A percentile compares a stretch with the other conserved stretches of the same genome.
Conservation (phyloP, 2,329 filamentous ascomycete genomes). For the Fusarium odoratissimum region DNA sequence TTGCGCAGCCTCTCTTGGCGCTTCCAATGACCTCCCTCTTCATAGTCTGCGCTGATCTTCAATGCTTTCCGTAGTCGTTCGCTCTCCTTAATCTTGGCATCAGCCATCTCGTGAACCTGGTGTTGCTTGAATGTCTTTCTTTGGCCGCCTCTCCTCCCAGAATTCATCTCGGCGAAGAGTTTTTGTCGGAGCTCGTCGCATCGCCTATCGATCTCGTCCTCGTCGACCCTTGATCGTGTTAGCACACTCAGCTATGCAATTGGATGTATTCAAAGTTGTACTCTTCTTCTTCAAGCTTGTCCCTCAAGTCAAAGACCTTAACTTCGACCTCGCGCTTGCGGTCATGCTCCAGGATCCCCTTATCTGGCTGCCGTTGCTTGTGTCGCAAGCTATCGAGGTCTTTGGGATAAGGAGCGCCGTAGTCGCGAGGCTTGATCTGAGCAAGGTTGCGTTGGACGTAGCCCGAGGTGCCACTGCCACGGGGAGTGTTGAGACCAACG, state of each 20-base stretch:
- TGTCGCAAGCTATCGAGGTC: slow-evolving; percentile 78
- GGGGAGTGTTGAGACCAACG: slow-evolving; percentile 93
- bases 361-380: slow-evolving; percentile 85
- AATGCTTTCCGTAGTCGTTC: slow-evolving; percentile 87
- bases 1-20: slow-evolving; percentile 74
- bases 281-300: slow-evolving; percentile 92
- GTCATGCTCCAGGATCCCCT: slow-evolving; percentile 94
- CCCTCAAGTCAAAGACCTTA: slow-evolving; percentile 89
- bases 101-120: slow-evolving; percentile 95
- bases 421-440: slow-evolving; percentile 85
- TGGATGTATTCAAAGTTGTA: slow-evolving; percentile 52
- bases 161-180: slow-evolving; percentile 54
- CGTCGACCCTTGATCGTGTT: slow-evolving; percentile 70
- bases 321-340: slow-evolving; percentile 91
- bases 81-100: slow-evolving; percentile 96
- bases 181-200: slow-evolving; percentile 58
- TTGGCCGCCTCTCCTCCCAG: slow-evolving; percentile 49
- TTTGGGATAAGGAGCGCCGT: slow-evolving; percentile 79
- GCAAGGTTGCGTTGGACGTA: slow-evolving; percentile 98
- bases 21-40: slow-evolving; percentile 88
- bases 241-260: neutral
- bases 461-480: slow-evolving; percentile 94
- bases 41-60: slow-evolving; percentile 86
- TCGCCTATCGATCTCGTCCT: slow-evolving; percentile 87
- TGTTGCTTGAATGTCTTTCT: slow-evolving; percentile 80